Conservation (phyloP, 345 rosid species). For the Schrenkiella parvula region DNA sequence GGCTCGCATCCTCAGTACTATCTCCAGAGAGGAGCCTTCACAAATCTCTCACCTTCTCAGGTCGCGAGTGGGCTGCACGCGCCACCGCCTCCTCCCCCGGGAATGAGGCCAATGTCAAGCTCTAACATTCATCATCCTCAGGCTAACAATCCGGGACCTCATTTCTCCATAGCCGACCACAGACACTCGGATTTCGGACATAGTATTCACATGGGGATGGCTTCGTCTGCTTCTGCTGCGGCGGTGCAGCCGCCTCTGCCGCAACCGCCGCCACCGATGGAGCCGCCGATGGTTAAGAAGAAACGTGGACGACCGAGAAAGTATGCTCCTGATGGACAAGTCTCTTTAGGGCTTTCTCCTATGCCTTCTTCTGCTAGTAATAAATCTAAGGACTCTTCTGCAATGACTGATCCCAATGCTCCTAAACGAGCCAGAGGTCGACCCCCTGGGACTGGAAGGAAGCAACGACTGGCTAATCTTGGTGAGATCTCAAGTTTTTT, state of each 20-base stretch:
- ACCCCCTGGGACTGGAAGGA: slow-evolving; percentile 98
- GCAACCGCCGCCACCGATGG: slow-evolving; percentile 24
- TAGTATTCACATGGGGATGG: slow-evolving; percentile 47
- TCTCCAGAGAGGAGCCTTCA: slow-evolving; percentile 71
- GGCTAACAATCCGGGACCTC: slow-evolving; percentile 42
- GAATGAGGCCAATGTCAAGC: slow-evolving; percentile 51
- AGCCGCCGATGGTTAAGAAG: slow-evolving; percentile 62
- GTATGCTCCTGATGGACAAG: slow-evolving; percentile 78
- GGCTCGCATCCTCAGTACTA: slow-evolving; percentile 74
- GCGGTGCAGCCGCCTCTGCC: slow-evolving; percentile 7
- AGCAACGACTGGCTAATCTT: slow-evolving; percentile 81
- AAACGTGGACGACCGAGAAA: slow-evolving; percentile 98
- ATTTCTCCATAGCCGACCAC: slow-evolving; percentile 50
- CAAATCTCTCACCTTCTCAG: slow-evolving; percentile 53
- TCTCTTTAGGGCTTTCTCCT: slow-evolving; percentile 78
- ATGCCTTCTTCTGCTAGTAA: slow-evolving; percentile 32
- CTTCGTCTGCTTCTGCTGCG: slow-evolving; percentile 33
- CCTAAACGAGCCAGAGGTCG: slow-evolving; percentile 70
- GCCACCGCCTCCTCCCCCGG: slow-evolving; percentile 40
- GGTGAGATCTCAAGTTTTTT: slow-evolving; percentile 46
- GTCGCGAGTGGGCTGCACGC: slow-evolving; percentile 45
- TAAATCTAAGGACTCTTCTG: slow-evolving; percentile 52
- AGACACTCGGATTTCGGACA: slow-evolving; percentile 54
- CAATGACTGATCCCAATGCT: slow-evolving; percentile 47
- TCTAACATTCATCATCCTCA: slow-evolving; percentile 46